Evolutionary conservation across 2,329 filamentous ascomycete genomes (phyloP), one percentile per base, ranked within the genome.

Genomic region (Ceratocystis cacaofunesta): DNA sequence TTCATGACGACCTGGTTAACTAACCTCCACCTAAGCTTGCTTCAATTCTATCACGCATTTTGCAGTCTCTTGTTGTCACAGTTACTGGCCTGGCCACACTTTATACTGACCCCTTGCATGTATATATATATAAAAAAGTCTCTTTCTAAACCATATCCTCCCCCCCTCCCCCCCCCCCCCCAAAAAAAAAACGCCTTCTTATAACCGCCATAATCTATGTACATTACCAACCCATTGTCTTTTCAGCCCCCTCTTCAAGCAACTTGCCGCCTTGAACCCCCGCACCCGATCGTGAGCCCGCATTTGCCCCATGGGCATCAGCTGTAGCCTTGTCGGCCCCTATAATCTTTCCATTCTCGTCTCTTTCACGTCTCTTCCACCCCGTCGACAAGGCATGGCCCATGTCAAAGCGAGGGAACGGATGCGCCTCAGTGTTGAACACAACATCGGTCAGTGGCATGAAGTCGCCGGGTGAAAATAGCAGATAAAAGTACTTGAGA

Each of bases 361-460:
- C 81, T 69, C 86, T 78, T 2, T 84, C 81, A 73, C 88, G 88
- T 67, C 90, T 79, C 75, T 84, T 77, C 90, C 90, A 95, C 0
- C 90, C 90, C 0, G 90, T 95, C 70, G 82, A 84, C 73, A 94
- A 91, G 46, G 90, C 75, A 70, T 82, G 83, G 1, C 84, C 86
- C 75, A 94, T 84, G 71, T 94, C 85, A 73, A 99, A 99, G 48
- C 88, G 80, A 6, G 94, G 94, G 67, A 99, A 81, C 1, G 89
- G 84, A 75, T 99, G 94, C 1, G 91, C 94, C 77, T 99, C 94
- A 1, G 94, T 99, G 74, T 99, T 99, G 73, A 97, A 85, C 48
- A 99, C 91, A 30, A 96, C 80, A 71, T 92, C 84, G 70, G 94
- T 88, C 41, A 99, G 80, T 1, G 92, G 90, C 52, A 97, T 78